Evolutionary conservation across 352 stramenopile genomes (phyloP).

Genomic region (Phytopythium vexans): DNA sequence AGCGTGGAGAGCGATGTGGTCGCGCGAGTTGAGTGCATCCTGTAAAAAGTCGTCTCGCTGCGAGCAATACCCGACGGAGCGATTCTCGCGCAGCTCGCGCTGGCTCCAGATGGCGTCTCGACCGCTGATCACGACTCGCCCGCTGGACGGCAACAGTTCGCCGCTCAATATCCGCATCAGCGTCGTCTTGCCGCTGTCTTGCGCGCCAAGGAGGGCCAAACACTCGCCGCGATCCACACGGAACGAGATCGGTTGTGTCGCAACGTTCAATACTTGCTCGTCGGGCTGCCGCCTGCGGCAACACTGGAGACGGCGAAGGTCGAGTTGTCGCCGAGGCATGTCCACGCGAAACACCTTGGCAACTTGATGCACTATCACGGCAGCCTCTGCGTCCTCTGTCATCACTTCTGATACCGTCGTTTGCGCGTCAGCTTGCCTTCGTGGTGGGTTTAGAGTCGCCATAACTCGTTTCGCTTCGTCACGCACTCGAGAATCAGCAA

Average conservation of each 20-base stretch:
- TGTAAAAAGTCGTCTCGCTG: constrained; percentile 29
- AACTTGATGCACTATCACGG: constrained; percentile 2
- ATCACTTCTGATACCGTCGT: too few relatives aligned
- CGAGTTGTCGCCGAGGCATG: too few relatives aligned
- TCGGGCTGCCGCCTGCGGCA: background rate
- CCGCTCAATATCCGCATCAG: constrained; percentile 17
- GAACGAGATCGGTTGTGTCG: constrained; percentile 9
- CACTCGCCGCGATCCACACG: constrained; percentile 16
- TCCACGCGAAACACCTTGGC: constrained; percentile 4
- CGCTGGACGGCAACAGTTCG: constrained; percentile 11
- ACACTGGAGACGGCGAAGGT: too few relatives aligned
- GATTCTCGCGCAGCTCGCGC: constrained; percentile 8
- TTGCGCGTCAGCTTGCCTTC: too few relatives aligned
- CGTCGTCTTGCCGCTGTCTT: constrained; percentile 11
- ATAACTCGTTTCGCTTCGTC: background rate
- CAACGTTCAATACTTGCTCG: background rate
- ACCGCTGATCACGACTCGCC: constrained; percentile 12
- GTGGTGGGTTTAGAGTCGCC: background rate
- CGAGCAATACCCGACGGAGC: constrained; percentile 72
- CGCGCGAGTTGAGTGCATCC: constrained; percentile 5
- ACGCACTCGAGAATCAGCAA: constrained; percentile 1
- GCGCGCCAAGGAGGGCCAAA: constrained; percentile 8
- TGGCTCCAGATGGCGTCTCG: constrained; percentile 19
- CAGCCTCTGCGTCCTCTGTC: too few relatives aligned
- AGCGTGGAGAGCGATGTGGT: constrained; percentile 7